Percentiles rank a stretch among this genome's conserved stretches.
Conservation (phyloP, 352 stramenopile species). For the Pythium aquatile region DNA sequence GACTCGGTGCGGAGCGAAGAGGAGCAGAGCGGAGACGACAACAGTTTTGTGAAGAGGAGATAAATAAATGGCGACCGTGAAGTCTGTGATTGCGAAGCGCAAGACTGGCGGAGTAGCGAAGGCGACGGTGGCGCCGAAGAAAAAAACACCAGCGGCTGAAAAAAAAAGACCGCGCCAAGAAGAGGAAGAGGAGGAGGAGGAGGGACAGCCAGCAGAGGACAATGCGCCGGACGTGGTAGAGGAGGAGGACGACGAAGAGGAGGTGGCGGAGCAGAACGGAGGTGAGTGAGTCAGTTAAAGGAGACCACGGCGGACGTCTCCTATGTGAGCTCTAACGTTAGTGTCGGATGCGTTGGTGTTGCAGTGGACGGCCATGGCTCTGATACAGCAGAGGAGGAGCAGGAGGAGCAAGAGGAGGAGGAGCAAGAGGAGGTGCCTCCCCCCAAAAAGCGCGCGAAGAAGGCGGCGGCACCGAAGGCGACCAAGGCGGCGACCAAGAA, state of each 20-base stretch:
- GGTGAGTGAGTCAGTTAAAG: neutral
- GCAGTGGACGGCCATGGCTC: neutral
- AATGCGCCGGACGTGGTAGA: neutral
- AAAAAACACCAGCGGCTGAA: neutral
- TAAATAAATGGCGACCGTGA: slow-evolving; percentile 15
- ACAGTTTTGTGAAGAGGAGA: neutral
- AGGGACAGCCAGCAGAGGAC: slow-evolving; percentile 2
- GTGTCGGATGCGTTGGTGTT: neutral
- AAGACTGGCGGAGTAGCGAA: neutral
- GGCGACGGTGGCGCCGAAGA: neutral
- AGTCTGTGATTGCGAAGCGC: slow-evolving; percentile 6
- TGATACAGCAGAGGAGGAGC: neutral
- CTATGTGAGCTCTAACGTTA: neutral
- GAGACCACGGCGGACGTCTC: neutral
- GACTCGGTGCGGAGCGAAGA: neutral
- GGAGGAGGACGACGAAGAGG: neutral
- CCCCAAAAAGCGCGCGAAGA: slow-evolving; percentile 18
- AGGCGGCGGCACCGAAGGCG: slow-evolving; percentile 2
- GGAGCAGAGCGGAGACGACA: neutral
- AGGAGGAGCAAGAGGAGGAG: slow-evolving; percentile 2
- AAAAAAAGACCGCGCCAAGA: slow-evolving; percentile 14
- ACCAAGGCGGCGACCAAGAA: slow-evolving; percentile 13
- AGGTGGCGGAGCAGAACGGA: slow-evolving; percentile 7
- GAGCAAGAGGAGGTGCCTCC: slow-evolving; percentile 11
- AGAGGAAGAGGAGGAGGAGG: slow-evolving; percentile 5